Evolutionary conservation across 495 filamentous ascomycete genomes (phyloP).

Genomic region (Penicillium canescens): DNA sequence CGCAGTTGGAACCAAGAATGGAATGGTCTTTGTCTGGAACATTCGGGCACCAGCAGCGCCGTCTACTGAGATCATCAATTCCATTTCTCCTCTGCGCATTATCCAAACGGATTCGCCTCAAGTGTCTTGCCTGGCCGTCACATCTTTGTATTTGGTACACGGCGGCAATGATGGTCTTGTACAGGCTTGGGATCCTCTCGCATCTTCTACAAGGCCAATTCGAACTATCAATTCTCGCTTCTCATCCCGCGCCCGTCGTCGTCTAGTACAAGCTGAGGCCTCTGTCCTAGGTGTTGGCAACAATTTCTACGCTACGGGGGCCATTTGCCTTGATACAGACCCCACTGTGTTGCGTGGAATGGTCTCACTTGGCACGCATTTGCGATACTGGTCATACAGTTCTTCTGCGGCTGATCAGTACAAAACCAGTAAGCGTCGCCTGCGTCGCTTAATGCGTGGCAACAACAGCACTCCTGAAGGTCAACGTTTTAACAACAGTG

Average conservation of each 20-base stretch:
- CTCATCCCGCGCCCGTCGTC: conserved; percentile 74
- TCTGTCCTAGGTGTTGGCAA: conserved; percentile 64
- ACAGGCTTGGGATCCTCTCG: conserved; percentile 94
- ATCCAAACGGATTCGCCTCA: conserved; percentile 92
- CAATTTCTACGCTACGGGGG: conserved; percentile 81
- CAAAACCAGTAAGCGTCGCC: conserved; percentile 61
- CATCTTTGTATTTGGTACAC: conserved; percentile 85
- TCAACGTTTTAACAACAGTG: conserved; percentile 58
- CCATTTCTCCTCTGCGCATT: conserved; percentile 65
- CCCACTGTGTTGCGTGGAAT: conserved; percentile 87
- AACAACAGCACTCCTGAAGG: conserved; percentile 54
- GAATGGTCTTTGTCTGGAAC: conserved; percentile 82
- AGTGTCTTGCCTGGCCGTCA: conserved; percentile 81
- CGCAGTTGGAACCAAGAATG: conserved; percentile 78
- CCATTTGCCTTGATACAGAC: conserved; percentile 85
- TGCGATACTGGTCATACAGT: conserved; percentile 94
- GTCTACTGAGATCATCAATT: conserved; percentile 50
- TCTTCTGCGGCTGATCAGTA: conserved; percentile 66
- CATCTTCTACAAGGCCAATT: conserved; percentile 75
- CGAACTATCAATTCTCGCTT: conserved; percentile 89
- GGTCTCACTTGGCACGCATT: conserved; percentile 80
- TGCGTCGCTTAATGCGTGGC: conserved; percentile 59
- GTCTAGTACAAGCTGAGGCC: conserved; percentile 70
- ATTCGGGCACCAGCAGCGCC: conserved; percentile 62
- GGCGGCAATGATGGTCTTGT: conserved; percentile 95